Base-by-base conservation (phyloP, 805 yeast species). In the Yamadazyma nakazawae region DNA sequence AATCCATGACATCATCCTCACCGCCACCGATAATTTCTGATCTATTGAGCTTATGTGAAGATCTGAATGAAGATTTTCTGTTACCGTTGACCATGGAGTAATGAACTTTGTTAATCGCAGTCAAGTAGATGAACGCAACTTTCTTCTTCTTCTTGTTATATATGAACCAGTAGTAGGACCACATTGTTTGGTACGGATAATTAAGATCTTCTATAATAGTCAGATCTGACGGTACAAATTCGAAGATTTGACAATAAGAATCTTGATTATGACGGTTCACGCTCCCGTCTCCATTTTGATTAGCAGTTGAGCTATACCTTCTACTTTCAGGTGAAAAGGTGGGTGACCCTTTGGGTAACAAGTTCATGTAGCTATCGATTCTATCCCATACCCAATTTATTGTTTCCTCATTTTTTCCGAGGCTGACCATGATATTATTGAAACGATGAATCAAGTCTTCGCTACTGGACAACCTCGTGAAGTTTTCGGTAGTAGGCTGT, bases 111-210 rank as follows among this genome's bases (percentile, higher is more conserved):
- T 72, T 72, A 45, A 72, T 65, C 1, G 74, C 77, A 2, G 81
- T 82, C 52, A 94, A 68, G 56, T 88, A 87, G 14, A 94, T 63
- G 62, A 85, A 92, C 1, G 96, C 89, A 2, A 94, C 98, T 52
- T 98, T 79, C 68, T 92, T 92, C 68, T 86, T 80, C 59, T 88
- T 85, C 67, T 89, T 92, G 69, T 90, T 94, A 68, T 86, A 90
- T 38, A 92, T 81, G 63, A 94, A 94, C 85, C 95, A 92, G 78
- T 88, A 88, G 61, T 84, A 71, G 19, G 86, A 80, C 94, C 94
- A 88, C 70, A 72, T 64, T 2, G 75, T 68, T 54, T 72, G 76
- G 50, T 70, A 70, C 1, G 77, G 77, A 48, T 68, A 66, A 42
- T 68, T 68, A 45, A 72, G 55, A 47, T 85, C 94, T 57, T 84